A percentile compares a stretch with the other conserved stretches of the same genome.
These are phyloP conservation scores for Stygiomarasmius scandens DNA, from an alignment of 1,284 basidiomycete species.

Conservation along the genomic window DNA sequence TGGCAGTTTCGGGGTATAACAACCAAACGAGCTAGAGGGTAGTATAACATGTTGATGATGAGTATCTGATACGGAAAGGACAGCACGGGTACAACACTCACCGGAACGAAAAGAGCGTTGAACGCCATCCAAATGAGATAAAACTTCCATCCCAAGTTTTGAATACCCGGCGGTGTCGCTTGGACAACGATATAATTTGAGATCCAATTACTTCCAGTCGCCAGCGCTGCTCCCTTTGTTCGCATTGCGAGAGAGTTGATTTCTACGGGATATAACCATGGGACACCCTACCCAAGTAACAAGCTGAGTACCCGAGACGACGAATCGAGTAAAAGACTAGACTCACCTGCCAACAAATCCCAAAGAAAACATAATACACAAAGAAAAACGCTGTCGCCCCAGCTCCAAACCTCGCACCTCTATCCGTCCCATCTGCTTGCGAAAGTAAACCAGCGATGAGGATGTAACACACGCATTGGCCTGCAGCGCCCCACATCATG, in stretches of 20 bases:
- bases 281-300: conserved; percentile 48
- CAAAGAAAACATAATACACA: conserved; percentile 73
- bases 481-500: conserved; percentile 70
- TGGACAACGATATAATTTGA: conserved; percentile 61
- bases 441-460: conserved; percentile 60
- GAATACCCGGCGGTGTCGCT: conserved; percentile 46
- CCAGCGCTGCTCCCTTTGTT: conserved; percentile 68
- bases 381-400: conserved; percentile 62
- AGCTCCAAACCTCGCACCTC: conserved; percentile 38
- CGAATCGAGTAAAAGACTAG: neutral
- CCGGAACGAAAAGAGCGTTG: conserved; percentile 49
- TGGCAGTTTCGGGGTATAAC: conserved; percentile 49
- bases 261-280: conserved; percentile 69
- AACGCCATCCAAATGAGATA: conserved; percentile 50
- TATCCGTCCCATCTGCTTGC: conserved; percentile 38
- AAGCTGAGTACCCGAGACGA: neutral
- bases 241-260: conserved; percentile 66
- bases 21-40: conserved; percentile 40
- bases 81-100: conserved; percentile 23
- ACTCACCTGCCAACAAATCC: conserved; percentile 65
- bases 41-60: neutral
- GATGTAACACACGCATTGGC: conserved; percentile 64
- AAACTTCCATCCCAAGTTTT: conserved; percentile 47
- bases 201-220: conserved; percentile 73
- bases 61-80: neutral